A percentile compares a stretch with the other conserved stretches of the same genome.
phyloP scores from a whole-genome alignment of 2,329 filamentous ascomycete genomes.

The Escovopsis sp. region DNA sequence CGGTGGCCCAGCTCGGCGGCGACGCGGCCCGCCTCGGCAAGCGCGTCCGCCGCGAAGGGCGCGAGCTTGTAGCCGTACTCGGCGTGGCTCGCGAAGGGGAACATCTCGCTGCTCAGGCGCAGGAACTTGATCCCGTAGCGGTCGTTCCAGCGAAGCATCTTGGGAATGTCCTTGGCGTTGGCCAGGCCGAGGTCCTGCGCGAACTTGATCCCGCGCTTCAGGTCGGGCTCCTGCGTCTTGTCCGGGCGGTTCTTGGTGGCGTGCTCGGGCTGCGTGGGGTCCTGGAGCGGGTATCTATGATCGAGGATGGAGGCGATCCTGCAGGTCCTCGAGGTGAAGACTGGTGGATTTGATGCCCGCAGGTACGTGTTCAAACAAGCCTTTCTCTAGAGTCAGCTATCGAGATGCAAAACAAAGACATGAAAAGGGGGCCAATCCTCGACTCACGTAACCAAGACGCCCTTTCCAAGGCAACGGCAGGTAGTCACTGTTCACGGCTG shows the following conservation, averaged over 20 bases:
- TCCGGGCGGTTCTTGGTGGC: slow-evolving; percentile 77
- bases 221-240: slow-evolving; percentile 50
- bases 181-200: slow-evolving; percentile 65
- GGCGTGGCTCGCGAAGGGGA: slow-evolving; percentile 82
- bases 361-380: slow-evolving; percentile 90
- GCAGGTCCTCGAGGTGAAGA: slow-evolving; percentile 86
- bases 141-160: slow-evolving; percentile 86
- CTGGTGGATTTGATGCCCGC: slow-evolving; percentile 61
- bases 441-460: slow-evolving; percentile 67
- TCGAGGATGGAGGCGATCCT: slow-evolving; percentile 83
- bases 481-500: slow-evolving; percentile 68
- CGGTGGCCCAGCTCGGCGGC: slow-evolving; percentile 69
- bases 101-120: slow-evolving; percentile 89
- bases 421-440: not conserved
- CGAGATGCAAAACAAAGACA: slow-evolving; percentile 3
- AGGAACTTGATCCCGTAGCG: slow-evolving; percentile 86
- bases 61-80: slow-evolving; percentile 76
- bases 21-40: slow-evolving; percentile 64
- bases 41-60: slow-evolving; percentile 64
- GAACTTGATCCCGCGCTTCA: slow-evolving; percentile 53
- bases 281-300: slow-evolving; percentile 65
- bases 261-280: slow-evolving; percentile 65
- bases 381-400: slow-evolving; percentile 21
- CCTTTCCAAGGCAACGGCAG: slow-evolving; percentile 86
- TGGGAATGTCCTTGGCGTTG: slow-evolving; percentile 70